Percentiles rank a stretch among this genome's conserved stretches.
Conservation (phyloP, 1,284 basidiomycete species). For the Melanopsichium pennsylvanicum region DNA sequence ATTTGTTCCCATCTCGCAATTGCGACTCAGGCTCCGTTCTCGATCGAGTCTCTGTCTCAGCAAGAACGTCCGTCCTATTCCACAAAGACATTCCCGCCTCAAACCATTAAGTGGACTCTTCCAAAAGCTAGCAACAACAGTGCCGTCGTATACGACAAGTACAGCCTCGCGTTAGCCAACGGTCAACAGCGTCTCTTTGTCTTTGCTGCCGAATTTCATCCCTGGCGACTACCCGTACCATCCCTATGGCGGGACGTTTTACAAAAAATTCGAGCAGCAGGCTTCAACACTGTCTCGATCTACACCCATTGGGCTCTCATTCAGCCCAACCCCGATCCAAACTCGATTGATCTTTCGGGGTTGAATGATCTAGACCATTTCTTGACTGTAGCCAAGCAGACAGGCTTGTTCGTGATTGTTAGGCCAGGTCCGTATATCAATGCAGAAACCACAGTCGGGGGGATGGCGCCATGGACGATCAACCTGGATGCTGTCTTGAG, state of each 20-base stretch:
- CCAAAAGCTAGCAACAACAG: slow-evolving; percentile 29
- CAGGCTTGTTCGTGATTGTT: slow-evolving; percentile 74
- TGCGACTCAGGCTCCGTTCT: slow-evolving; percentile 23
- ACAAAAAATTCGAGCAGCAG: slow-evolving; percentile 80
- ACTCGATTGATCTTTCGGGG: slow-evolving; percentile 73
- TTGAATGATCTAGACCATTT: slow-evolving; percentile 77
- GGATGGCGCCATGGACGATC: slow-evolving; percentile 78
- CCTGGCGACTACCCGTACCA: slow-evolving; percentile 80
- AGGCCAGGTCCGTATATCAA: slow-evolving; percentile 75
- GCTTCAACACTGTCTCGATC: slow-evolving; percentile 71
- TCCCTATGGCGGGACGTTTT: slow-evolving; percentile 82
- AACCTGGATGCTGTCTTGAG: slow-evolving; percentile 75
- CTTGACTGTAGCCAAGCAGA: slow-evolving; percentile 70
- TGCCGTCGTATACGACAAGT: slow-evolving; percentile 44
- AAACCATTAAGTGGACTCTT: slow-evolving; percentile 19
- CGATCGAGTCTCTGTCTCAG: not conserved
- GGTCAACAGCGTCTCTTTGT: slow-evolving; percentile 36
- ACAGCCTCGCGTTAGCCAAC: slow-evolving; percentile 34
- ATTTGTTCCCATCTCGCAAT: not conserved
- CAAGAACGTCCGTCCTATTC: not conserved
- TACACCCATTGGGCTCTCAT: slow-evolving; percentile 74
- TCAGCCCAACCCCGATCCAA: slow-evolving; percentile 76
- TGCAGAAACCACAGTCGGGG: slow-evolving; percentile 76
- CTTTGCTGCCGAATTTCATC: slow-evolving; percentile 74
- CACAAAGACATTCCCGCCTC: not conserved